phyloP scores from a whole-genome alignment of 345 rosid species.

The Aquilaria malaccensis region DNA sequence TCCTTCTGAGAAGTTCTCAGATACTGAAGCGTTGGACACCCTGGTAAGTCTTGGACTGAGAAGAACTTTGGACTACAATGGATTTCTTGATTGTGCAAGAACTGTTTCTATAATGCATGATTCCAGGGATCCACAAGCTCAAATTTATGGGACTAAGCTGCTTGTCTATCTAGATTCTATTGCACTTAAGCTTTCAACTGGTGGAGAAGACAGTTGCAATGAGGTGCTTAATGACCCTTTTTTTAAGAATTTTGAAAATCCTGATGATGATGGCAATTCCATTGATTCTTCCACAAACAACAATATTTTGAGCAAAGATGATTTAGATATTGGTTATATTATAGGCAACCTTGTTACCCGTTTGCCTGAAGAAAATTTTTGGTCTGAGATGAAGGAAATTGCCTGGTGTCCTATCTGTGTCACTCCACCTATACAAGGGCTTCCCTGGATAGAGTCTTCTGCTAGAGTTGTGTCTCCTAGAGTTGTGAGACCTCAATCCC shows the following conservation, averaged over 20 bases:
- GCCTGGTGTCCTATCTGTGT: slow-evolving; percentile 79
- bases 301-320: slow-evolving; percentile 25
- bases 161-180: slow-evolving; percentile 48
- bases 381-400: slow-evolving; percentile 73
- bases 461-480: slow-evolving; percentile 58
- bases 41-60: slow-evolving; percentile 72
- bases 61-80: slow-evolving; percentile 48
- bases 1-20: slow-evolving; percentile 66
- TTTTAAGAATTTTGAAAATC: slow-evolving; percentile 12
- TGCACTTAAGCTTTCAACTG: slow-evolving; percentile 45
- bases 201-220: slow-evolving; percentile 27
- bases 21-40: slow-evolving; percentile 63
- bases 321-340: slow-evolving; percentile 32
- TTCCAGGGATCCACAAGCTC: slow-evolving; percentile 45
- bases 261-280: slow-evolving; percentile 14
- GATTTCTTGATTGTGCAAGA: slow-evolving; percentile 83
- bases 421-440: slow-evolving; percentile 63
- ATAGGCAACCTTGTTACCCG: slow-evolving; percentile 40
- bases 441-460: slow-evolving; percentile 76
- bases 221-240: slow-evolving; percentile 23
- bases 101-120: slow-evolving; percentile 59
- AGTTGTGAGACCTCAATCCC: slow-evolving; percentile 78
- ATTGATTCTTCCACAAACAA: slow-evolving; percentile 27
- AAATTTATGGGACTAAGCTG: slow-evolving; percentile 50
- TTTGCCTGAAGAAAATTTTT: slow-evolving; percentile 69